Percentiles rank a stretch among this genome's conserved stretches.
These are phyloP conservation scores for Penicillium olsonii DNA, from an alignment of 2,329 filamentous ascomycete species.

Conservation along the genomic window DNA sequence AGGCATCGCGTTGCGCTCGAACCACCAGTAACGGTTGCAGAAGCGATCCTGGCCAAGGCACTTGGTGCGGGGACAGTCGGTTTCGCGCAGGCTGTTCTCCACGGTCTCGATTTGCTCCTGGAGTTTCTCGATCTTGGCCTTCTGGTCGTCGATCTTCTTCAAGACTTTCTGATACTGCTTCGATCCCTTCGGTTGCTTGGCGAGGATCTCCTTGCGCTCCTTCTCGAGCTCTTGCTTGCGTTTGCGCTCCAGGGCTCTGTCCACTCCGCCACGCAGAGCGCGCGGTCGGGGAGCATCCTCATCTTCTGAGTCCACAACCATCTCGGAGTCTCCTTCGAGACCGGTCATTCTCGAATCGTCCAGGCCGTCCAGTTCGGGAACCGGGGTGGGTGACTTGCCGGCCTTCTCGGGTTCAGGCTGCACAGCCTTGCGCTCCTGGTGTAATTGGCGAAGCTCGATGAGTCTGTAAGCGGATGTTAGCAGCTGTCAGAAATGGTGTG, in stretches of 20 bases:
- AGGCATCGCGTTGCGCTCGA: conserved; percentile 97
- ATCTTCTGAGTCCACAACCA: conserved; percentile 69
- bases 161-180: conserved; percentile 87
- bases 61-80: conserved; percentile 86
- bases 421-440: conserved; percentile 50
- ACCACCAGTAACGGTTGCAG: conserved; percentile 99
- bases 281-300: conserved; percentile 61
- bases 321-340: conserved; percentile 63
- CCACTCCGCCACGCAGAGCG: conserved; percentile 63
- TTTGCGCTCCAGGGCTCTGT: conserved; percentile 73
- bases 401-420: conserved; percentile 43
- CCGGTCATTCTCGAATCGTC: conserved; percentile 43
- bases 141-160: conserved; percentile 86
- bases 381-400: conserved; percentile 46
- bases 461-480: conserved; percentile 31
- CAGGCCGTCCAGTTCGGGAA: conserved; percentile 41
- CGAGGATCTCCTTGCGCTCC: conserved; percentile 67
- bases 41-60: conserved; percentile 92
- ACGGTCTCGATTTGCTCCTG: conserved; percentile 83
- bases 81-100: conserved; percentile 90
- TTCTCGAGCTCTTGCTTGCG: conserved; percentile 72
- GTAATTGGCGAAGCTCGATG: conserved; percentile 48
- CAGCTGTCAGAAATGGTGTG: conserved; percentile 3
- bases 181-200: conserved; percentile 72
- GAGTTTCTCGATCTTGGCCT: conserved; percentile 74